Evolutionary conservation across 805 yeast species (phyloP).

Genomic region (Suhomyces vadensis): DNA sequence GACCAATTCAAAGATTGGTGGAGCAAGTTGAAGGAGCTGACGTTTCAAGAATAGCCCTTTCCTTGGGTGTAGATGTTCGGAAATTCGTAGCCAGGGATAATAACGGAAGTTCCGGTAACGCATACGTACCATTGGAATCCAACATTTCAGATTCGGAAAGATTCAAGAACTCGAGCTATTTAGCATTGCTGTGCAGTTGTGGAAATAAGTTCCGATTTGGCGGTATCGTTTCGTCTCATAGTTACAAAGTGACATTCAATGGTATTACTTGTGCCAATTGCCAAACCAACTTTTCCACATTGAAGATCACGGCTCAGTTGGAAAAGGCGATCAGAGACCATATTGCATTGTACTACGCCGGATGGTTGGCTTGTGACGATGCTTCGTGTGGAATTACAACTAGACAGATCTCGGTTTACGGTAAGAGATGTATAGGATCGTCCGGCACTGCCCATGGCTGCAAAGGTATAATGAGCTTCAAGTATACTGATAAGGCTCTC

Average conservation of each 20-base stretch:
- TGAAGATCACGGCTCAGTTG: slow-evolving; percentile 67
- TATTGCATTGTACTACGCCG: slow-evolving; percentile 79
- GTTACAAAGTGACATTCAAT: slow-evolving; percentile 59
- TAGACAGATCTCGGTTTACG: slow-evolving; percentile 85
- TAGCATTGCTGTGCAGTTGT: slow-evolving; percentile 65
- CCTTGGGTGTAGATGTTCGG: slow-evolving; percentile 74
- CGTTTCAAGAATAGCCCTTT: slow-evolving; percentile 69
- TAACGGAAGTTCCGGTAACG: slow-evolving; percentile 13
- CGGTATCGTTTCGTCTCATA: slow-evolving; percentile 67
- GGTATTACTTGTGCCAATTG: slow-evolving; percentile 77
- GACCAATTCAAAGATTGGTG: slow-evolving; percentile 85
- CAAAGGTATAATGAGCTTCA: slow-evolving; percentile 79
- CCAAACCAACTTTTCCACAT: slow-evolving; percentile 46
- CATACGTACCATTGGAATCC: slow-evolving; percentile 69
- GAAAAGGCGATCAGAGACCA: slow-evolving; percentile 70
- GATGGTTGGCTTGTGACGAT: slow-evolving; percentile 85
- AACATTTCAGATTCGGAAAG: slow-evolving; percentile 80
- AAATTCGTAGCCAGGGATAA: slow-evolving; percentile 50
- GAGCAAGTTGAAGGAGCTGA: slow-evolving; percentile 88
- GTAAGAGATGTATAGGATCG: slow-evolving; percentile 74
- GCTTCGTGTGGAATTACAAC: slow-evolving; percentile 76
- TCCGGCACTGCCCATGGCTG: slow-evolving; percentile 63
- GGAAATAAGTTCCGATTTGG: slow-evolving; percentile 62
- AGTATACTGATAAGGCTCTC: slow-evolving; percentile 73
- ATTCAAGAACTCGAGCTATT: slow-evolving; percentile 61